A percentile compares a stretch with the other conserved stretches of the same genome.
These are phyloP conservation scores for Aphanocladium album DNA, from an alignment of 2,329 filamentous ascomycete species.

Conservation along the genomic window DNA sequence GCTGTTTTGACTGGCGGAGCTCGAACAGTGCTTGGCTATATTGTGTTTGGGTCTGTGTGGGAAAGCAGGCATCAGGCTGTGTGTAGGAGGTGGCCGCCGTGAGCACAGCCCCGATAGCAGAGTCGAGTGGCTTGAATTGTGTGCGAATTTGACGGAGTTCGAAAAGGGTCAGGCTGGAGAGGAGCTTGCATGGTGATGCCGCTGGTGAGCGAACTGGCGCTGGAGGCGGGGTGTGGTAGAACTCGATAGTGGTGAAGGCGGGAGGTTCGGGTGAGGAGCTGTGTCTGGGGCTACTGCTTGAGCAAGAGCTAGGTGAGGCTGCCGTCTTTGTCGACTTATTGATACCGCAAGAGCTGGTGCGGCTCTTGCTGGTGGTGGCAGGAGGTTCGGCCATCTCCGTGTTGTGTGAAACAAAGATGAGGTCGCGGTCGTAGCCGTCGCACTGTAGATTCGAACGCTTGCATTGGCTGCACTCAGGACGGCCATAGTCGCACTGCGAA, in stretches of 20 bases:
- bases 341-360: background rate
- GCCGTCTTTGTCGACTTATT: background rate
- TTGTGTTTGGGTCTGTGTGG: background rate
- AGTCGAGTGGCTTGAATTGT: background rate
- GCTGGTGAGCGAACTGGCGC: background rate
- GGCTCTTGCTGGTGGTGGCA: background rate
- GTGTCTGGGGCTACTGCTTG: background rate
- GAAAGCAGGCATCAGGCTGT: background rate
- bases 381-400: background rate
- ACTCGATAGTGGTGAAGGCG: background rate
- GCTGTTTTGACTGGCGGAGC: background rate
- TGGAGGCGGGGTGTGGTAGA: background rate
- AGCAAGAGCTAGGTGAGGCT: background rate
- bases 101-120: background rate
- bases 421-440: background rate
- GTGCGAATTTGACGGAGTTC: background rate
- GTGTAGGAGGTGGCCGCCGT: background rate
- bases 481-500: background rate
- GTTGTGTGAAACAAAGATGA: background rate
- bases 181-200: background rate
- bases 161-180: background rate
- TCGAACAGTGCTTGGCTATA: background rate
- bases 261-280: background rate
- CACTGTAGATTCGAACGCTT: background rate
- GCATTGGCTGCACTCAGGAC: background rate